Base-by-base conservation (phyloP, 2,329 filamentous ascomycete species). In the Cercospora brassicicola region DNA sequence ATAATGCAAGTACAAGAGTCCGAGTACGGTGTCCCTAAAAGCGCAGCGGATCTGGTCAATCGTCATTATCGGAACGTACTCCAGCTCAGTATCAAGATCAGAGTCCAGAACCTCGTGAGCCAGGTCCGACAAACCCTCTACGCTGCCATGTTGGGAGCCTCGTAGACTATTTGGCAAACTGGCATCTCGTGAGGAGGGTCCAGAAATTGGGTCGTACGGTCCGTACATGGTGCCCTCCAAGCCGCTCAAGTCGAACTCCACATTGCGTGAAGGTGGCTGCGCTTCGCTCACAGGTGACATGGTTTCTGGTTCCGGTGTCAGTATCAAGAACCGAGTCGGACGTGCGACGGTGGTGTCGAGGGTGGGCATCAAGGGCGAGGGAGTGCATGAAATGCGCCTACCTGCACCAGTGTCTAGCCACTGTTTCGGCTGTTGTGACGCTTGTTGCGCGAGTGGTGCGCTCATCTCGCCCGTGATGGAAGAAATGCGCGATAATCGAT, bases 61-160 rank as follows among this genome's bases (percentile, higher is more conserved):
- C 0, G 94, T 96, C 81, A 99, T 91, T 80, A 94, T 93, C 15
- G 95, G 95, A 15, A 98, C 94, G 76, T 95, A 97, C 39, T 91
- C 92, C 79, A 93, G 93, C 78, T 98, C 94, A 73, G 97, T 93
- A 39, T 92, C 90, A 68, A 92, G 89, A 1, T 88, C 84, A 70
- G 90, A 88, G 69, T 91, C 88, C 11, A 80, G 72, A 4, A 79
- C 67, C 60, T 79, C 76, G 83, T 87, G 75, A 9, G 76, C 76
- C 15, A 74, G 57, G 15, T 72, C 69, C 20, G 71, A 67, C 45
- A 76, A 66, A 33, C 90, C 88, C 42, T 90, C 79, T 0, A 87
- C 88, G 3, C 88, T 75, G 31, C 69, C 71, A 33, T 65, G 67
- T 33, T 71, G 70, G 20, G 36, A 77, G 74, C 76, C 51, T 65